Conservation (phyloP, 2,329 filamentous ascomycete genomes). For the Exophiala sideris region DNA sequence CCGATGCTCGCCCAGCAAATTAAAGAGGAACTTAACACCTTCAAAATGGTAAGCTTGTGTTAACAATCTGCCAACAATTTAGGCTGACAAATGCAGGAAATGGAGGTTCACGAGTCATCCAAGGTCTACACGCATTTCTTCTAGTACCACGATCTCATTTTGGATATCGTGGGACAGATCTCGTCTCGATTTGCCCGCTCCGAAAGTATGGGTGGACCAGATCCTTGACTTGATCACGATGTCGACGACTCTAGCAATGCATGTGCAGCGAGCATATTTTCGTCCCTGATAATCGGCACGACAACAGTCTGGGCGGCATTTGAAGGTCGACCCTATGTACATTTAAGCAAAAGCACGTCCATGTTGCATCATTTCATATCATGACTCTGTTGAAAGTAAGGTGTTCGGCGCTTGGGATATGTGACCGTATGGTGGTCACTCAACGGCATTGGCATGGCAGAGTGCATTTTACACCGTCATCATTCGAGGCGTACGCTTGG, state of each 20-base stretch:
- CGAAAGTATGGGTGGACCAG: not conserved
- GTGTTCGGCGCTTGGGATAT: constrained; percentile 20
- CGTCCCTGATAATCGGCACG: constrained; percentile 18
- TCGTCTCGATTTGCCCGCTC: not conserved
- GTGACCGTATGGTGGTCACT: constrained; percentile 9
- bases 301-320: constrained; percentile 13
- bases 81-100: constrained; percentile 67
- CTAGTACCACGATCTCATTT: constrained; percentile 42
- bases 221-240: constrained; percentile 16
- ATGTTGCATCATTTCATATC: constrained; percentile 23
- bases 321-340: constrained; percentile 21
- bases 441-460: not conserved
- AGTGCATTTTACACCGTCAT: not conserved
- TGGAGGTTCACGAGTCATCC: constrained; percentile 98
- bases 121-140: constrained; percentile 99
- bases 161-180: constrained; percentile 16
- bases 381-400: constrained; percentile 24
- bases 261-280: constrained; percentile 24
- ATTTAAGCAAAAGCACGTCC: constrained; percentile 24
- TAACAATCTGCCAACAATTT: constrained; percentile 2
- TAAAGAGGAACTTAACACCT: constrained; percentile 97
- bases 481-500: not conserved
- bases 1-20: constrained; percentile 98
- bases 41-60: constrained; percentile 80
- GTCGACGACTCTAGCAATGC: constrained; percentile 24